Conservation (phyloP, 495 filamentous ascomycete genomes). For the Thermothielavioides terrestris region DNA sequence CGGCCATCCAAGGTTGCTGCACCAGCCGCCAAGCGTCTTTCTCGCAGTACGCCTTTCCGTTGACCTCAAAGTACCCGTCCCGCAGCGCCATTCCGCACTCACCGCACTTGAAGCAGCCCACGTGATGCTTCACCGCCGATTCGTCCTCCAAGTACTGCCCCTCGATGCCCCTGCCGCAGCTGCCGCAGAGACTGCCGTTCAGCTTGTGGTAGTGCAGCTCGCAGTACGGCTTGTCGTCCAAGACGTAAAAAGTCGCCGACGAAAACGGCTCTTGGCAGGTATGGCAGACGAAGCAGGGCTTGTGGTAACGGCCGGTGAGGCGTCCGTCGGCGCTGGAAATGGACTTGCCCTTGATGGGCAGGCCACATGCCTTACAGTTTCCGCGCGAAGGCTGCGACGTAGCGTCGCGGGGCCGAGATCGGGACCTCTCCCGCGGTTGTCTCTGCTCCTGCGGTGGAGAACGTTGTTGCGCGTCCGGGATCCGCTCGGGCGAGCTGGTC, state of each 20-base stretch:
- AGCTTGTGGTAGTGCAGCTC: conserved; percentile 86
- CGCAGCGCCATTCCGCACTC: conserved; percentile 51
- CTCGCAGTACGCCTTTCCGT: conserved; percentile 63
- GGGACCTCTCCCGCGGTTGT: conserved; percentile 9
- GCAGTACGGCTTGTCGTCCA: conserved; percentile 80
- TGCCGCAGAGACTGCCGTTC: conserved; percentile 74
- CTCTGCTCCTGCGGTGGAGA: background rate
- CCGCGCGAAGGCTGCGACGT: conserved; percentile 44
- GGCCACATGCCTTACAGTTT: conserved; percentile 72
- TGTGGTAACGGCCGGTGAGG: conserved; percentile 88
- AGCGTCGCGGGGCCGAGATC: conserved; percentile 14
- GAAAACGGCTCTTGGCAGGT: conserved; percentile 75
- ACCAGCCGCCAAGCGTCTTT: conserved; percentile 63
- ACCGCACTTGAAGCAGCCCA: conserved; percentile 73
- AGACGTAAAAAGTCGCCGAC: conserved; percentile 87
- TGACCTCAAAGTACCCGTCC: conserved; percentile 55
- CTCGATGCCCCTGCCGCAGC: conserved; percentile 80
- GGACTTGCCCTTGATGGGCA: conserved; percentile 79
- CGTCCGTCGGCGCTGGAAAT: conserved; percentile 90
- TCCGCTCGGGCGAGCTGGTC: conserved; percentile 12
- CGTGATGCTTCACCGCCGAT: conserved; percentile 70
- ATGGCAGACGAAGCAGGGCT: conserved; percentile 84
- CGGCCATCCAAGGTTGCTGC: conserved; percentile 18
- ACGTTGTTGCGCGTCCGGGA: background rate
- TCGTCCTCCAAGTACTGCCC: conserved; percentile 91